phyloP scores from a whole-genome alignment of 2,329 filamentous ascomycete genomes.

The Tolypocladium guangdongense region DNA sequence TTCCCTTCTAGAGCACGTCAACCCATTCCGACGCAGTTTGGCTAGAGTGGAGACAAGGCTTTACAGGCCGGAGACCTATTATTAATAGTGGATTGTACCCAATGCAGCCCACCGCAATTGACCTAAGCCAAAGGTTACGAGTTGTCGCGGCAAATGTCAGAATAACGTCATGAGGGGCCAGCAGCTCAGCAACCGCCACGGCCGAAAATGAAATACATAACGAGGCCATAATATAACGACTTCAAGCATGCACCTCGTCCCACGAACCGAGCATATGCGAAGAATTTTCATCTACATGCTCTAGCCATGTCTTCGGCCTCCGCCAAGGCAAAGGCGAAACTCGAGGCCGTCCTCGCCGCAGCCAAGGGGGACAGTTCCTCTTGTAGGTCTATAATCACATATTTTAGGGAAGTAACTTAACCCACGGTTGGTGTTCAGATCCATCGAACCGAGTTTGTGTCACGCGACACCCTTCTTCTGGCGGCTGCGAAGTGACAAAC shows the following conservation, averaged over 20 bases:
- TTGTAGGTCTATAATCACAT: neutral
- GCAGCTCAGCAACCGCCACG: neutral
- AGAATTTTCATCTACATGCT: neutral
- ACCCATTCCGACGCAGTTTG: too few relatives aligned
- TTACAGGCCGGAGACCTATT: neutral
- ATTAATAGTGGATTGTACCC: neutral
- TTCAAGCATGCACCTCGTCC: neutral
- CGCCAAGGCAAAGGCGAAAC: neutral
- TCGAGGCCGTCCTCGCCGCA: neutral
- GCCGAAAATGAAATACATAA: neutral
- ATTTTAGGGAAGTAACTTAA: neutral
- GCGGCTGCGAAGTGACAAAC: neutral
- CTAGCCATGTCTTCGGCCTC: neutral
- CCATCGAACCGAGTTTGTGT: neutral
- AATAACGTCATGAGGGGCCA: neutral
- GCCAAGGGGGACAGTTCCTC: neutral
- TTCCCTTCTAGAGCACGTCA: too few relatives aligned
- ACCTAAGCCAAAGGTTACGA: neutral
- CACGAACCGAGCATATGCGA: neutral
- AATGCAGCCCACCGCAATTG: neutral
- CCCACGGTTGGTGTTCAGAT: neutral
- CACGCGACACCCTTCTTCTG: neutral
- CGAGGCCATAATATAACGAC: neutral
- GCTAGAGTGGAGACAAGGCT: too few relatives aligned
- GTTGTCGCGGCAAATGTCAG: neutral